Conservation (phyloP, 78 protist species). For the Planoprotostelium fungivorum region DNA sequence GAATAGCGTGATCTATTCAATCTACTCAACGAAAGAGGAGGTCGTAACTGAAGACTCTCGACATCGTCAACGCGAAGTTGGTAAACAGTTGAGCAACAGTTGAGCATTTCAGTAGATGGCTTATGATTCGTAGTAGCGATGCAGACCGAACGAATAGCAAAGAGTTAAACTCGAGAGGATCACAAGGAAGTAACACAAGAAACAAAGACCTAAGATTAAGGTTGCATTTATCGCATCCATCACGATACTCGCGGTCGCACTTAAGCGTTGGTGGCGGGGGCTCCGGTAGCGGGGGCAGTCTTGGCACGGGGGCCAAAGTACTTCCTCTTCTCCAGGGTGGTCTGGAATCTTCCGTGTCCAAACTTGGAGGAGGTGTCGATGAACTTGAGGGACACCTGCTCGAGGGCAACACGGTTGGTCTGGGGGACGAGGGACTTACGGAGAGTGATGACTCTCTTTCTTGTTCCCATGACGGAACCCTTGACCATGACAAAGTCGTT, state of each 20-base stretch:
- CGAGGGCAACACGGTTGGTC: slow-evolving; percentile 82
- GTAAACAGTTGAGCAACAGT: too few relatives aligned
- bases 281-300: neutral
- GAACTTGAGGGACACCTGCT: slow-evolving; percentile 95
- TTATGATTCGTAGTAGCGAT: too few relatives aligned
- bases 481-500: slow-evolving; percentile 97
- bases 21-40: too few relatives aligned
- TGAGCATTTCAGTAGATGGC: too few relatives aligned
- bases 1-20: too few relatives aligned
- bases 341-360: slow-evolving; percentile 99
- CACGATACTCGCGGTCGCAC: neutral
- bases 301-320: slow-evolving; percentile 77
- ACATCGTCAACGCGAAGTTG: too few relatives aligned
- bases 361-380: slow-evolving; percentile 99
- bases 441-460: slow-evolving; percentile 95
- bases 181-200: too few relatives aligned
- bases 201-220: too few relatives aligned
- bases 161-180: too few relatives aligned
- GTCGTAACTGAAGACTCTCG: too few relatives aligned
- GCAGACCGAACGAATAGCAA: too few relatives aligned
- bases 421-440: slow-evolving; percentile 87
- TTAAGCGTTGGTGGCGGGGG: slow-evolving; percentile 10
- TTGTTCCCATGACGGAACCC: slow-evolving; percentile 90
- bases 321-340: slow-evolving; percentile 88
- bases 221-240: neutral